phyloP scores from a whole-genome alignment of 305 asterid species.

The Fraxinus sp. region DNA sequence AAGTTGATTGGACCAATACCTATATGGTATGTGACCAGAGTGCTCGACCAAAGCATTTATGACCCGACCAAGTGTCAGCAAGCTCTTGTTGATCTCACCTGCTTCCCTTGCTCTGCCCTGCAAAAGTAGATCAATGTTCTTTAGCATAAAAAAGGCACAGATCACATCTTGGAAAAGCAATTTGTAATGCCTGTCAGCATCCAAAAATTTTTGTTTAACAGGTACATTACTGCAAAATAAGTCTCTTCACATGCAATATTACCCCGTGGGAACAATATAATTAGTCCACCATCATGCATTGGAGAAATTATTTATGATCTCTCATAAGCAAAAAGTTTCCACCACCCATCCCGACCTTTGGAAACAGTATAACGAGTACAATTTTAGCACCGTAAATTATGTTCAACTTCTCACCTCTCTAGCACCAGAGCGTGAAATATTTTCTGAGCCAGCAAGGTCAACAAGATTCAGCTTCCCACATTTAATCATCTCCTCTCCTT shows the following conservation, averaged over 20 bases:
- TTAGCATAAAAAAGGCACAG: neutral
- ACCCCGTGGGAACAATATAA: neutral
- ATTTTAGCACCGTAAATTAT: neutral
- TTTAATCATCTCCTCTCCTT: slow-evolving; percentile 74
- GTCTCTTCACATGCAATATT: neutral
- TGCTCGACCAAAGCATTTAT: slow-evolving; percentile 54
- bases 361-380: neutral
- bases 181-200: neutral
- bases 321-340: neutral
- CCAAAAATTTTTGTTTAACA: neutral
- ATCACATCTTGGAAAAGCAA: neutral
- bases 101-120: slow-evolving; percentile 48
- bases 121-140: slow-evolving; percentile 3
- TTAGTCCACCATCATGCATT: neutral
- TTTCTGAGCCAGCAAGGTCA: slow-evolving; percentile 88
- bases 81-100: slow-evolving; percentile 60
- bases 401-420: slow-evolving; percentile 45
- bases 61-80: slow-evolving; percentile 59
- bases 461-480: slow-evolving; percentile 83
- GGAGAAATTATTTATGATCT: neutral
- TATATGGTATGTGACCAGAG: slow-evolving; percentile 55
- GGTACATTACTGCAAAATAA: neutral
- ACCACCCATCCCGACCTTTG: neutral
- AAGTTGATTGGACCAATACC: slow-evolving; percentile 25
- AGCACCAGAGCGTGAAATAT: slow-evolving; percentile 76